These are phyloP conservation scores for Aquilaria malaccensis DNA, from an alignment of 345 rosid genomes.

Conservation along the genomic window DNA sequence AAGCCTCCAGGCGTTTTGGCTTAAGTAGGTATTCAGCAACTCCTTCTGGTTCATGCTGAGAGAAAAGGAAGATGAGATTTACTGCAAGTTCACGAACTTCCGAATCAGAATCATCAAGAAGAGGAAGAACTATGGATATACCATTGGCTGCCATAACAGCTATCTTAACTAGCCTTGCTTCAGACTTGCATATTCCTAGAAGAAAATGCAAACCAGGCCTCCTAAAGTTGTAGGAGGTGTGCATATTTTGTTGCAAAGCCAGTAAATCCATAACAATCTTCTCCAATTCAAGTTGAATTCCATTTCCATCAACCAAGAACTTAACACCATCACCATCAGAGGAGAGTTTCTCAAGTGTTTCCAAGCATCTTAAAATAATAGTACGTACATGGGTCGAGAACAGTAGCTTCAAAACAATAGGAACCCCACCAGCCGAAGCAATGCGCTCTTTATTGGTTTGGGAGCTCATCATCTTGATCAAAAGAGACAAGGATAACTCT, in stretches of 20 bases:
- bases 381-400: slow-evolving; percentile 28
- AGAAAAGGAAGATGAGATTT: slow-evolving; percentile 52
- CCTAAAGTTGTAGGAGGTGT: slow-evolving; percentile 25
- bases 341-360: slow-evolving; percentile 40
- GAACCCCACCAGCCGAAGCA: slow-evolving; percentile 49
- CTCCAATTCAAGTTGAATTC: slow-evolving; percentile 37
- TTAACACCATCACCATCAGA: slow-evolving; percentile 40
- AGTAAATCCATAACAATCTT: slow-evolving; percentile 35
- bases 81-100: slow-evolving; percentile 51
- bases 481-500: slow-evolving; percentile 39
- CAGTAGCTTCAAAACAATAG: slow-evolving; percentile 33
- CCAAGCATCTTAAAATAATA: slow-evolving; percentile 33
- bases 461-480: slow-evolving; percentile 40
- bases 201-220: slow-evolving; percentile 44
- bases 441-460: slow-evolving; percentile 39
- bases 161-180: slow-evolving; percentile 46
- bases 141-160: slow-evolving; percentile 48
- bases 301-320: slow-evolving; percentile 43
- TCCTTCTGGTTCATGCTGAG: slow-evolving; percentile 46
- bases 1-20: slow-evolving; percentile 53
- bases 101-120: slow-evolving; percentile 46
- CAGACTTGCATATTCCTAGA: slow-evolving; percentile 41
- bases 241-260: slow-evolving; percentile 29
- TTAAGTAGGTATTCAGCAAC: slow-evolving; percentile 52
- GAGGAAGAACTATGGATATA: slow-evolving; percentile 42